phyloP scores from a whole-genome alignment of 1,284 basidiomycete species.

The Ustilago trichophora region DNA sequence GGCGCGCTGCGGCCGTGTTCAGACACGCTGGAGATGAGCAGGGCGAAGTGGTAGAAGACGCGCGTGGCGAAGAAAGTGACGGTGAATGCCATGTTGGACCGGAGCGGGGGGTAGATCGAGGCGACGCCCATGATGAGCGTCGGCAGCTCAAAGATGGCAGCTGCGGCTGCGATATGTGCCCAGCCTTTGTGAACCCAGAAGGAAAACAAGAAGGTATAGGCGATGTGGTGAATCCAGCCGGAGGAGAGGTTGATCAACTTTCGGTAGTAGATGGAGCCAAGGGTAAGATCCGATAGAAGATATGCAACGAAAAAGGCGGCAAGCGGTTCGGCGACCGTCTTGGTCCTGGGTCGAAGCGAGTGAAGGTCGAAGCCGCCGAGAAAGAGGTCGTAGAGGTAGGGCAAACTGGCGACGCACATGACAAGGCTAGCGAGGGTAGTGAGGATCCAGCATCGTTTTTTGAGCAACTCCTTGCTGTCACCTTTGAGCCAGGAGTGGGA shows the following conservation, averaged over 20 bases:
- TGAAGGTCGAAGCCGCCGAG: conserved; percentile 53
- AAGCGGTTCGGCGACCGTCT: conserved; percentile 52
- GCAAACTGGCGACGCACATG: conserved; percentile 56
- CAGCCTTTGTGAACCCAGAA: conserved; percentile 60
- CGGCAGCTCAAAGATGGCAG: conserved; percentile 62
- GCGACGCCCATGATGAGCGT: conserved; percentile 65
- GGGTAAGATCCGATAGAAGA: conserved; percentile 56
- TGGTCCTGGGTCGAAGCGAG: conserved; percentile 41
- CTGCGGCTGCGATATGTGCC: conserved; percentile 53
- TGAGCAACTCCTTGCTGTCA: conserved; percentile 50
- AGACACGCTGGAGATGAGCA: conserved; percentile 49
- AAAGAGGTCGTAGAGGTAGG: conserved; percentile 58
- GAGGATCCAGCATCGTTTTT: conserved; percentile 65
- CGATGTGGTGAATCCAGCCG: conserved; percentile 64
- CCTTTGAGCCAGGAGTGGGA: conserved; percentile 49
- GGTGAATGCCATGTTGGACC: conserved; percentile 65
- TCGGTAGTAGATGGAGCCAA: conserved; percentile 63
- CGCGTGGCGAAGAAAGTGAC: conserved; percentile 61
- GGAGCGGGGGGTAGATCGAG: conserved; percentile 54
- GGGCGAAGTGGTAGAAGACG: conserved; percentile 59
- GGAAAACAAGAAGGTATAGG: conserved; percentile 56
- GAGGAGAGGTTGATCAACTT: conserved; percentile 61
- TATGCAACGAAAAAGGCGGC: conserved; percentile 63
- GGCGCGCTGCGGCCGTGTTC: conserved; percentile 50
- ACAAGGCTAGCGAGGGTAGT: conserved; percentile 61